Evolutionary conservation across 2,329 filamentous ascomycete species (phyloP), one percentile per base, ranked within the genome.

Genomic region (Colletotrichum plurivorum): DNA sequence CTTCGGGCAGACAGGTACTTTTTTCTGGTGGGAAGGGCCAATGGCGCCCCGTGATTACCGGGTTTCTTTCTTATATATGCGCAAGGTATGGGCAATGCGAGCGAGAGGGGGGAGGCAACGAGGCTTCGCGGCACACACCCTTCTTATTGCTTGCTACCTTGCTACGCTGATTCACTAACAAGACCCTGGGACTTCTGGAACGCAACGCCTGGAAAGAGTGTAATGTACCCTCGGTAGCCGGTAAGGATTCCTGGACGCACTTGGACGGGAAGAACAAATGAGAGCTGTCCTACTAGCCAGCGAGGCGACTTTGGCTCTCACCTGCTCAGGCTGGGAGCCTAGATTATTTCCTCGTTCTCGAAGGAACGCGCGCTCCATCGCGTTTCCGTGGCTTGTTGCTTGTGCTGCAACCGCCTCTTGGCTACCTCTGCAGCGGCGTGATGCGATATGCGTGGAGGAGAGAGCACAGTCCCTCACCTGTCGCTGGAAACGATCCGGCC

Each of bases 391-490:
- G 13, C 41, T 12, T 41, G 25, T 31, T 63, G 7, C 58, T 43
- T 49, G 41, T 36, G 39, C 63, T 66, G 56, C 61, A 20, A 31
- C 41, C 48, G 25, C 45, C 16, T 57, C 18, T 63, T 67, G 64
- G 64, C 64, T 43, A 41, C 20, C n/a, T 20, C 45, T 22, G n/a
- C 54, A 22, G 13, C 25, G 46, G 52, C 59, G 15, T 41, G 59
- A 67, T 63, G 64, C 64, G 25, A 63, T 43, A 48, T 57, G 52
- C 59, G 48, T 48, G 43, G 43, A 61, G 58, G 20, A 12, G 46
- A 43, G 45, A 48, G 54, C 66, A 66, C 43, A 65, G 66, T 61
- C 66, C 65, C 65, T 68, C 59, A 27, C 16, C 57, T 57, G 15
- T 36, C 54, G 62, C 61, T 68, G 54, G 55, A 53, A 49, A 49